Evolutionary conservation across 306 rosid species (phyloP).

Genomic region (Acmispon strigosus): DNA sequence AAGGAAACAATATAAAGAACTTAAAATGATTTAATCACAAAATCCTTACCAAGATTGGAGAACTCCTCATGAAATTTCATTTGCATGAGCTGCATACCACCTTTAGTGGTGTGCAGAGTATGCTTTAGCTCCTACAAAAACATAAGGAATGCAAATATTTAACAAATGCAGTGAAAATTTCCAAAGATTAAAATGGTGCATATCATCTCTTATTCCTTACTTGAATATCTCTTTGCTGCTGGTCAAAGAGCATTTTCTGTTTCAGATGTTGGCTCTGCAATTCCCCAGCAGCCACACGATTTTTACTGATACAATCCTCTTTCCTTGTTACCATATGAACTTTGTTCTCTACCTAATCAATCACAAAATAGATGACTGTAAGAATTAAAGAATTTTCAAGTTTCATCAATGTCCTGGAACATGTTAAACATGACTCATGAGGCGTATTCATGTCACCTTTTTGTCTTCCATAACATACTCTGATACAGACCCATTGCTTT

Average conservation of each 20-base stretch:
- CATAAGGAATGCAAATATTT: not conserved
- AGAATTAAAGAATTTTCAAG: not conserved
- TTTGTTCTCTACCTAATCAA: conserved; percentile 41
- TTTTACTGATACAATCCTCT: conserved; percentile 28
- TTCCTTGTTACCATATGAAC: conserved; percentile 24
- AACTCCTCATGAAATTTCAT: conserved; percentile 82
- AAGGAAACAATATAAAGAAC: not conserved
- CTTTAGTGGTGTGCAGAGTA: conserved; percentile 62
- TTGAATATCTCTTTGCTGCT: conserved; percentile 71
- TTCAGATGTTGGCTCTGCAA: conserved; percentile 43
- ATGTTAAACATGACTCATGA: conserved; percentile 2
- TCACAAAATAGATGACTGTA: conserved; percentile 1
- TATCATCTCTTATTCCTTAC: conserved; percentile 30
- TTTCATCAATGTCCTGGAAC: conserved; percentile 8
- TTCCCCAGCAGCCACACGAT: conserved; percentile 39
- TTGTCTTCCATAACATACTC: conserved; percentile 37
- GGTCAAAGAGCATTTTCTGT: conserved; percentile 60
- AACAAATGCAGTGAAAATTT: not conserved
- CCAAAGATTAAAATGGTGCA: not conserved
- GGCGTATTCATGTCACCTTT: conserved; percentile 35
- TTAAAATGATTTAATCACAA: not conserved
- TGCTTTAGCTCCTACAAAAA: conserved; percentile 67
- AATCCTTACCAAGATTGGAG: conserved; percentile 61
- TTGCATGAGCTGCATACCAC: conserved; percentile 85
- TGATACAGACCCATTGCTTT: conserved; percentile 34